These are phyloP conservation scores for Hypoxylon trugodes DNA, from an alignment of 495 filamentous ascomycete genomes.

Conservation along the genomic window DNA sequence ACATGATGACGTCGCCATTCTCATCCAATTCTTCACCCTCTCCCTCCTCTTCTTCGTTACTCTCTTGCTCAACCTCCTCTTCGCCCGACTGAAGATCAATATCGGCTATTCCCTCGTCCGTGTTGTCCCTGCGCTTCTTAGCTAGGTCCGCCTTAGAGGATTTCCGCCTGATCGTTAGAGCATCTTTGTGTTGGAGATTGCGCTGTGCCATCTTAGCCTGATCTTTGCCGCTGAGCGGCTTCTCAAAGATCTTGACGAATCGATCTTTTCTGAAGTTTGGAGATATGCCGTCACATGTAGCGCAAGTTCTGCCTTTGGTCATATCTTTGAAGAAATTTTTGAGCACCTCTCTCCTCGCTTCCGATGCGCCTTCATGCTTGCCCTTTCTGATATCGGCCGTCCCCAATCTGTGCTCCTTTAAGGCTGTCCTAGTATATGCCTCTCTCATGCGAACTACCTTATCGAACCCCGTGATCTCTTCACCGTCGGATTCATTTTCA, in stretches of 20 bases:
- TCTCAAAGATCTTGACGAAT: constrained; percentile 92
- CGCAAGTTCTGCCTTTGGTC: constrained; percentile 69
- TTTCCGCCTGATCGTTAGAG: constrained; percentile 50
- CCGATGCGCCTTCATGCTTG: constrained; percentile 83
- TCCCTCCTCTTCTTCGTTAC: constrained; percentile 56
- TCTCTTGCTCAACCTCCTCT: constrained; percentile 55
- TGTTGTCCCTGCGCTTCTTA: constrained; percentile 47
- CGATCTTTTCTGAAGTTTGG: constrained; percentile 85
- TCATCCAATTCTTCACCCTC: constrained; percentile 60
- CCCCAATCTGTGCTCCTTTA: constrained; percentile 62
- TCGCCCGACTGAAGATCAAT: constrained; percentile 61
- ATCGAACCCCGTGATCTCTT: constrained; percentile 41
- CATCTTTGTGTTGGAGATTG: constrained; percentile 73
- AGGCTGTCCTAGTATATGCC: constrained; percentile 72
- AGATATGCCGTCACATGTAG: constrained; percentile 75
- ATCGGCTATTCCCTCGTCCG: constrained; percentile 78
- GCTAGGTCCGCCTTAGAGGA: constrained; percentile 33
- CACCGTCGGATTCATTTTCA: constrained; percentile 40
- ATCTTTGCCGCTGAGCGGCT: constrained; percentile 73
- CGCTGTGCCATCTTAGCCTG: constrained; percentile 74
- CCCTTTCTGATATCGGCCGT: constrained; percentile 63
- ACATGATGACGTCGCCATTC: constrained; percentile 62
- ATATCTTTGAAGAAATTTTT: constrained; percentile 82
- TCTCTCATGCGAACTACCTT: constrained; percentile 70
- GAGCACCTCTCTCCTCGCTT: constrained; percentile 75